Evolutionary conservation across 192 early-diverging fungal genomes (phyloP), one percentile per base, ranked within the genome.

Genomic region (Allomyces javanicus): DNA sequence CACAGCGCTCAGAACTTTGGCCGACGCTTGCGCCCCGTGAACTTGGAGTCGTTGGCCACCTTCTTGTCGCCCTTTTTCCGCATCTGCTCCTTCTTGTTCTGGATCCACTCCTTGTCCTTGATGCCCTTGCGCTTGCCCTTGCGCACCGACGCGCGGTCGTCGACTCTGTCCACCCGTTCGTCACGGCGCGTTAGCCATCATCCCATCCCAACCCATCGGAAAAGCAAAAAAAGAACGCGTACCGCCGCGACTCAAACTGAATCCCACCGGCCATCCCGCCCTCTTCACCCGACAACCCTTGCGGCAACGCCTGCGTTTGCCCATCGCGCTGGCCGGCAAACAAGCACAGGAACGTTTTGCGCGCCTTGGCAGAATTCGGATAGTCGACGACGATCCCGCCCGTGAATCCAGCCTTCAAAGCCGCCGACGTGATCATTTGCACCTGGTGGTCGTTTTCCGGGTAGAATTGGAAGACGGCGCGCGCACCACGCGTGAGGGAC

Each of bases 381-480:
- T 90, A 97, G 73, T 99, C 94, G 9, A 96, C 84, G 0, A 99
- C 84, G 19, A 99, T 70, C 67, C 96, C 96, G 62, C 94, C 94
- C 24, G 92, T 90, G 69, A 99, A 98, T 43, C 96, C 96, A 72
- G 89, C 89, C 65, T 86, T 83, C 74, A 92, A 90, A 12, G 96
- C 91, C 9, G 76, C 76, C 58, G 83, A 79, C 72, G 93, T 87
- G 66, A 99, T 90, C 78, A 96, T 79, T 69, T 99, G 88, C 45
- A 93, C 83, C 74, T 99, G 96, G 63, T 86, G 78, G 66, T 92
- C 87, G 74, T 95, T 94, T 73, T 96, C 94, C 0, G 96, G 94
- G 72, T 99, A 97, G 68, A 99, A 96, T 78, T 99, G 96, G 78
- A 97, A 99, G 25, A 99, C 82, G 11, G 92, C 92, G n/a, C 92